Evolutionary conservation across 192 early-diverging fungal genomes (phyloP), one percentile per base, ranked within the genome.

Genomic region (Spizellomyces punctatus): DNA sequence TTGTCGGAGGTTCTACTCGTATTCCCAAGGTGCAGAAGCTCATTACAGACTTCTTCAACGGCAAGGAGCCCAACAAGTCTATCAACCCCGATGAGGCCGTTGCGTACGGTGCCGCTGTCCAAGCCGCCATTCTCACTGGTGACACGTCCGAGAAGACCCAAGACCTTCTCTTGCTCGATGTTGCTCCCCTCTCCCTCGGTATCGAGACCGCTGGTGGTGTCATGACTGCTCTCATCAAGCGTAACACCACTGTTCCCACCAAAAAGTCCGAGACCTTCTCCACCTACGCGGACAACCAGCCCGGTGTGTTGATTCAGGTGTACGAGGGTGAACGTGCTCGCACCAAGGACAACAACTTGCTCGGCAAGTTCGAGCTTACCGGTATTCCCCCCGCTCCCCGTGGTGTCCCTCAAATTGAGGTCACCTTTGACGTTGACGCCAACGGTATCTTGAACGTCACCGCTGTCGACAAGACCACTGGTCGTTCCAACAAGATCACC

Each of bases 61-160:
- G 95, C 76, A 98, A 98, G 90, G 93, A 98, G 87, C 94, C 92
- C 79, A 95, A 96, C 92, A 95, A 93, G 89, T 95, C 93, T 69
- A 95, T 98, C 83, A 97, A 99, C 91, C 96, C 95, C 74, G 95
- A 99, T 85, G 95, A 99, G 85, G 95, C 95, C 64, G 96, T 97
- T 71, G 96, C 96, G 73, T 97, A 96, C 79, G 96, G 96, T 85
- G 96, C 96, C 63, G 95, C 95, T 77, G 95, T 97, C 78, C 96
- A 96, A 86, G 96, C 95, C 66, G 94, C 95, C 64, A 97, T 99
- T 72, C 86, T 99, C 73, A 91, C 95, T 57, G 96, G 96, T 77
- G 94, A 94, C 78, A 94, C 92, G 60, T 96, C 95, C 61, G 93
- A 95, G 83, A 97, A 96, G 89, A 95, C 94, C 73, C 92, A 94